Base-by-base conservation (phyloP, 1,284 basidiomycete genomes). In the Leccinum variabile region DNA sequence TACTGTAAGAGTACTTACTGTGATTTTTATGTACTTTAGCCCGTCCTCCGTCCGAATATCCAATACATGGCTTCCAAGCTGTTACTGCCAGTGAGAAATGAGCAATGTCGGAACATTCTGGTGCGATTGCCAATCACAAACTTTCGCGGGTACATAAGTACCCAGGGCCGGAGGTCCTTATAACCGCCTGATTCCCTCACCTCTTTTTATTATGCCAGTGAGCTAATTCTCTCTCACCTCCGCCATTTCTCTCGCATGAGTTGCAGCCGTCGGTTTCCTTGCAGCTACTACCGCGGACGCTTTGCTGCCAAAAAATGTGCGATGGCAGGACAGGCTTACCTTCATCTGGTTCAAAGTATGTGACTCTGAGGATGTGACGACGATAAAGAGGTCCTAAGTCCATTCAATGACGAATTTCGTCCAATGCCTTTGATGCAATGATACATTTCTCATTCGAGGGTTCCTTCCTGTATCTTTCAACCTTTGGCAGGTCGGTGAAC, bases 391-490 rank as follows among this genome's bases (percentile, higher is more conserved):
- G 49, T 28, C 28, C 28, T 28, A 41, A 54, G 46, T 44, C 37
- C 28, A 16, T 59, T 25, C 18, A 49, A 49, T 50, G 18, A 59
- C 28, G 14, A 58, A 53, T 62, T 57, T 16, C 56, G 30, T 54
- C 57, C 60, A 65, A 91, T 86, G 82, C 86, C 10, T 93, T 92
- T 66, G 89, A 92, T 70, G 89, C 85, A 2, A 80, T 92, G 70
- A 91, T 91, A 62, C 92, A 93, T 71, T 90, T 91, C 74, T 81
- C 80, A 1, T 86, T 91, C 63, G 92, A 94, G 70, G 91, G 88
- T 6, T 86, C 89, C 6, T 94, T 91, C 79, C 77, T 94, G 44
- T 92, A 84, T 72, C 79, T 89, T 54, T 92, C 90, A 1, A 82
- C 82, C 33, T 90, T 90, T 67, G 91, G 90, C 28, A 78, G 88